Base-by-base conservation (phyloP, 805 yeast genomes). In the Cyberlindnera maclurae region DNA sequence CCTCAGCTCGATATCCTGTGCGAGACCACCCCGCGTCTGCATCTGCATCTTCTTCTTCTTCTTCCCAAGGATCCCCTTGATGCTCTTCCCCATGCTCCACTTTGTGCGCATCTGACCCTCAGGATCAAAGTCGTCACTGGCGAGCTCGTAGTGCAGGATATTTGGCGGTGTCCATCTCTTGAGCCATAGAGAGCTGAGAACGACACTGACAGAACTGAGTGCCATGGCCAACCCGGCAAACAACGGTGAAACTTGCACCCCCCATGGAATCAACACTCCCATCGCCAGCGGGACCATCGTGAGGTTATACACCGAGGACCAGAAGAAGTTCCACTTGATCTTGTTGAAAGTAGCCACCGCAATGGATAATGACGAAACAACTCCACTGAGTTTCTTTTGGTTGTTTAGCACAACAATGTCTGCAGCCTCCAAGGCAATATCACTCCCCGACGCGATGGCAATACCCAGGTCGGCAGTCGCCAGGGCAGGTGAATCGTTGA, bases 351-450 rank as follows among this genome's bases (percentile, higher is more conserved):
- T 87, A 26, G 69, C 71, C 33, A 68, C 64, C 0, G 95, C 78
- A 11, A 90, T 73, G 41, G 81, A 83, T 26, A 82, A 55, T 0
- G 89, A 82, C 40, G 75, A 67, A 18, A 70, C 59, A 5, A 82
- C 71, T 8, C 83, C 79, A 15, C 55, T 52, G 37, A 79, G 58
- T 39, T 53, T 47, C 13, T 35, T 32, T 26, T 52, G 47, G 16
- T 67, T 64, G 11, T 75, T 71, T 55, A 85, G 59, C 12, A 93
- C 65, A 15, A 93, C 96, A 29, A 93, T 74, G 59, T 88, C 96
- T 0, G 98, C 96, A n/a, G 96, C 85, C 49, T 89, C 96, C 49
- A 93, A 82, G 1, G 98, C 97, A 49, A 93, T 85, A 53, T 93
- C 97, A 0, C 97, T 85, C 5, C 97, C 96, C 0, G 94, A 75